Percentiles rank a stretch among this genome's conserved stretches.
Conservation (phyloP, 805 yeast species). For the Candida ortonii region DNA sequence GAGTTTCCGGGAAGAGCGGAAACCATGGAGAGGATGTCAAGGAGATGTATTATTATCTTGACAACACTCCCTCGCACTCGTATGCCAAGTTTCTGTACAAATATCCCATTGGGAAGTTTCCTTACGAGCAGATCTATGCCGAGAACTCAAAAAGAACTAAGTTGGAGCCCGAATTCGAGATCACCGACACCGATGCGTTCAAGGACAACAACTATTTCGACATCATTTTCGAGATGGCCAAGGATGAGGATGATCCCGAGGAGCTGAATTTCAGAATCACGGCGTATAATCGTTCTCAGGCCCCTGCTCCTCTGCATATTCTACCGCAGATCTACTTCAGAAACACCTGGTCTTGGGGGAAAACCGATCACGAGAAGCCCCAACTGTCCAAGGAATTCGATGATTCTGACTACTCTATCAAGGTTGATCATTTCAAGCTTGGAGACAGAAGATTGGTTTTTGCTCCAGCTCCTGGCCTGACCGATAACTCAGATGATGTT, state of each 20-base stretch:
- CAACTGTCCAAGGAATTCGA: constrained; percentile 38
- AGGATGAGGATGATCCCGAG: constrained; percentile 75
- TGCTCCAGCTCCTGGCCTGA: constrained; percentile 80
- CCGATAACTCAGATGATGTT: constrained; percentile 59
- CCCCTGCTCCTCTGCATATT: constrained; percentile 85
- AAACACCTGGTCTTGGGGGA: constrained; percentile 94
- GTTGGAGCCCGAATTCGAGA: constrained; percentile 71
- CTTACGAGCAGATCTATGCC: constrained; percentile 69
- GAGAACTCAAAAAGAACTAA: constrained; percentile 67
- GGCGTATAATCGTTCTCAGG: constrained; percentile 78
- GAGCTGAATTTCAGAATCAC: constrained; percentile 81
- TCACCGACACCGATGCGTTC: constrained; percentile 75
- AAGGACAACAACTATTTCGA: constrained; percentile 79
- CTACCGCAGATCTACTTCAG: constrained; percentile 81
- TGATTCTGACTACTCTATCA: constrained; percentile 46
- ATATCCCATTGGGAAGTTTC: constrained; percentile 84
- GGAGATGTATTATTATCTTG: constrained; percentile 79
- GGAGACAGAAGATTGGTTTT: constrained; percentile 66
- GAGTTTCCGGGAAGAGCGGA: constrained; percentile 65
- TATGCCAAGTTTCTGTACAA: constrained; percentile 89
- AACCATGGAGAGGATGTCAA: constrained; percentile 96
- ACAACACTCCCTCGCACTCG: constrained; percentile 90
- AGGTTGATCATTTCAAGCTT: constrained; percentile 63
- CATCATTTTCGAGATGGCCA: constrained; percentile 86
- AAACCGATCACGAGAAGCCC: constrained; percentile 48